These are phyloP conservation scores for Phytophthora idaei DNA, from an alignment of 352 stramenopile species.

Conservation along the genomic window DNA sequence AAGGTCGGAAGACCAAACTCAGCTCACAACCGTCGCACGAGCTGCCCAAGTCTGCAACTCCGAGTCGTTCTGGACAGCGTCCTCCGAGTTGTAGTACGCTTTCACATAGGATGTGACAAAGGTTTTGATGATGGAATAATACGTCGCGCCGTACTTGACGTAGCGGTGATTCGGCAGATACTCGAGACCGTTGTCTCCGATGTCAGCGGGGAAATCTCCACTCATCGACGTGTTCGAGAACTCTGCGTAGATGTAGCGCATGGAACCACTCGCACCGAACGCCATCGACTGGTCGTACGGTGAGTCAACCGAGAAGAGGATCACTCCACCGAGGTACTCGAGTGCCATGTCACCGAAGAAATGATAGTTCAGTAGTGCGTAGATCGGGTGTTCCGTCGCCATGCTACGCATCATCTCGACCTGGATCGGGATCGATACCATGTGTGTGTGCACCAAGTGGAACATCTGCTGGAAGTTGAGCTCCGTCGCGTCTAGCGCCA, in stretches of 20 bases:
- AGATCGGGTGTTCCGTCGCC: conserved; percentile 38
- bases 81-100: no score
- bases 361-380: conserved; percentile 47
- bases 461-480: conserved; percentile 37
- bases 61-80: no score
- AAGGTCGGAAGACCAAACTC: no score
- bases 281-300: conserved; percentile 40
- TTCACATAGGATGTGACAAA: no score
- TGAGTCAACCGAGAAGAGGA: conserved; percentile 28
- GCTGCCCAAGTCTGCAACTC: no score
- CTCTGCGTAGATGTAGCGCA: conserved; percentile 30
- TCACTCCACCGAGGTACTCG: conserved; percentile 24
- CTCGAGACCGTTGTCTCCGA: no score
- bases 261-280: conserved; percentile 38
- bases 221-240: no score
- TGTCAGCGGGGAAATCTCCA: no score
- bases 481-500: conserved; percentile 43
- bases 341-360: conserved; percentile 40
- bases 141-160: no score
- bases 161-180: no score
- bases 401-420: conserved; percentile 53
- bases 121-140: no score
- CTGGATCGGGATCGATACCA: conserved; percentile 43
- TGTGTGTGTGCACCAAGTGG: conserved; percentile 37
- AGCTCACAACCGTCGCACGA: no score